Evolutionary conservation across 257 asterid species (phyloP).

Genomic region (Prunella vulgaris): DNA sequence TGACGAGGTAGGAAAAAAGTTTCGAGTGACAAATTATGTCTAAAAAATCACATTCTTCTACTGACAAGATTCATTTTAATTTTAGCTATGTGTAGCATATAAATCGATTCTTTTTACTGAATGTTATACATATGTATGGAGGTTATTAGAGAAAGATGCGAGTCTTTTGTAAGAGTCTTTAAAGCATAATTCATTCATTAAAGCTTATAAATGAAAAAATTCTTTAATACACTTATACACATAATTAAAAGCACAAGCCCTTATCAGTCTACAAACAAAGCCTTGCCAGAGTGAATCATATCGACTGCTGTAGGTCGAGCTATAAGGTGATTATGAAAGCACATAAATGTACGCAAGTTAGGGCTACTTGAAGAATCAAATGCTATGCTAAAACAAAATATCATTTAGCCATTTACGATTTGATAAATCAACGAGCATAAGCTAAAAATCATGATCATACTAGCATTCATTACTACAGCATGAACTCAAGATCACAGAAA

Average conservation of each 20-base stretch:
- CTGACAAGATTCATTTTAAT: too few species aligned
- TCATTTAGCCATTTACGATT: neutral
- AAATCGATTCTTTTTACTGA: too few species aligned
- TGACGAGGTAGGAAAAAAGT: too few species aligned
- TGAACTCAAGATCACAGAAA: too few species aligned
- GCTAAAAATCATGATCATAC: neutral
- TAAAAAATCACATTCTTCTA: too few species aligned
- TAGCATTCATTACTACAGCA: neutral
- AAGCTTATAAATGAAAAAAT: neutral
- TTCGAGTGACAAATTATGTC: too few species aligned
- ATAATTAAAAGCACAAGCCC: neutral
- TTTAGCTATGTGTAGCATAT: too few species aligned
- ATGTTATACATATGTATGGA: too few species aligned
- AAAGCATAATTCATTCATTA: neutral
- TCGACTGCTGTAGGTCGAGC: neutral
- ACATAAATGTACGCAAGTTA: neutral
- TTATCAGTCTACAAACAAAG: neutral
- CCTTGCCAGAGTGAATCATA: neutral
- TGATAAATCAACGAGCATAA: neutral
- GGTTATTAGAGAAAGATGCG: too few species aligned
- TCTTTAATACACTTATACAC: neutral
- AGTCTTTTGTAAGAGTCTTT: too few species aligned
- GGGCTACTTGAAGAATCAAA: neutral
- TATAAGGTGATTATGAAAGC: neutral
- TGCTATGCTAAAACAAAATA: neutral